phyloP scores from a whole-genome alignment of 306 rosid genomes.

The Casuarina cunninghamiana region DNA sequence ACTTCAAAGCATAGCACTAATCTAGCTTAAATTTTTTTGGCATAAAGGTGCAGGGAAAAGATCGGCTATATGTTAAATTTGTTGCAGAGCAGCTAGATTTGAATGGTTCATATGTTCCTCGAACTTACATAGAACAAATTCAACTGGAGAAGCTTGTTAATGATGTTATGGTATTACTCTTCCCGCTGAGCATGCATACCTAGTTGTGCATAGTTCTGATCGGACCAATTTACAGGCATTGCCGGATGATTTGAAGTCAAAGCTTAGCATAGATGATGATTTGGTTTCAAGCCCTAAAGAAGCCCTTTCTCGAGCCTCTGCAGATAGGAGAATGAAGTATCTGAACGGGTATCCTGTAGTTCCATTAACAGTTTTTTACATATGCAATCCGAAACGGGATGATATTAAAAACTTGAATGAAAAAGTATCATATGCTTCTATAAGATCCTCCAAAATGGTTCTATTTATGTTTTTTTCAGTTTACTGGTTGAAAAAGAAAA shows the following conservation, averaged over 20 bases:
- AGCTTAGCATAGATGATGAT: conserved; percentile 90
- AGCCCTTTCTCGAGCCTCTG: conserved; percentile 95
- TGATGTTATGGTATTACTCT: conserved; percentile 86
- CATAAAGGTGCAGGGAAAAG: conserved; percentile 94
- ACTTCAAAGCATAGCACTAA: conserved; percentile 16
- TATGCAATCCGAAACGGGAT: conserved; percentile 2
- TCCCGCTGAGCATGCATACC: conserved; percentile 9
- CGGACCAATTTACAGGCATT: conserved; percentile 66
- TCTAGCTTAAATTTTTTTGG: conserved; percentile 28
- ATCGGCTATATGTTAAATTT: conserved; percentile 63
- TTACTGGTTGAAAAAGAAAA: background rate
- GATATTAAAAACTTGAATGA: background rate
- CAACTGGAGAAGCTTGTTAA: conserved; percentile 96
- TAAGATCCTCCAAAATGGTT: background rate
- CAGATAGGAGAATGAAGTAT: conserved; percentile 84
- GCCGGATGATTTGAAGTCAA: conserved; percentile 90
- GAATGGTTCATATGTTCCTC: conserved; percentile 92
- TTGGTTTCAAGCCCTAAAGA: conserved; percentile 88
- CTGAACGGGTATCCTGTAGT: conserved; percentile 62
- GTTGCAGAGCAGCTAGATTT: conserved; percentile 74
- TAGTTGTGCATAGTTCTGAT: conserved; percentile 35
- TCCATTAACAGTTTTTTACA: background rate
- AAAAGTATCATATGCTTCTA: conserved; percentile 1
- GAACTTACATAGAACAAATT: conserved; percentile 97
- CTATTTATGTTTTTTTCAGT: background rate